Evolutionary conservation across 2,329 filamentous ascomycete species (phyloP).

Genomic region (Fusarium musae): DNA sequence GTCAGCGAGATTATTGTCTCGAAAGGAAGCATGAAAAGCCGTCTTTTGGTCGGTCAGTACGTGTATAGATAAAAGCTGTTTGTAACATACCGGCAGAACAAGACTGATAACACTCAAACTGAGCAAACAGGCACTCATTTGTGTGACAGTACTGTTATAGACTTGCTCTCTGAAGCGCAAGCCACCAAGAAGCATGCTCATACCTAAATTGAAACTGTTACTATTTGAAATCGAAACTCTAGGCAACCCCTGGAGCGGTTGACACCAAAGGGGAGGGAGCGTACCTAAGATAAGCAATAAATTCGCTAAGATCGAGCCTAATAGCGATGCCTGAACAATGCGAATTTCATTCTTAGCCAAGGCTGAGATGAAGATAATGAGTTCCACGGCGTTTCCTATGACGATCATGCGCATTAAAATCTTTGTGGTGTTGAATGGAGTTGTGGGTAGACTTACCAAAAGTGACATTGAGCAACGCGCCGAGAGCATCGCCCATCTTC

Average conservation of each 20-base stretch:
- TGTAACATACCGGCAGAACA: slow-evolving; percentile 74
- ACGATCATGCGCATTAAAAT: neutral
- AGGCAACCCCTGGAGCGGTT: neutral
- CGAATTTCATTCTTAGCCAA: slow-evolving; percentile 73
- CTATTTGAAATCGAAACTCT: neutral
- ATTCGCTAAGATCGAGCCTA: slow-evolving; percentile 91
- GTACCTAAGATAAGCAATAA: slow-evolving; percentile 86
- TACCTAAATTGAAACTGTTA: slow-evolving; percentile 79
- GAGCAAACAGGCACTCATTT: slow-evolving; percentile 94
- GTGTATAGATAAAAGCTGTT: slow-evolving; percentile 46
- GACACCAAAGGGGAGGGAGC: neutral
- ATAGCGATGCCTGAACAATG: slow-evolving; percentile 89
- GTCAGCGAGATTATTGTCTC: slow-evolving; percentile 70
- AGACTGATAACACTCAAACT: slow-evolving; percentile 92
- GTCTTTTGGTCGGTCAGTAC: slow-evolving; percentile 63
- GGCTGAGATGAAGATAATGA: slow-evolving; percentile 72
- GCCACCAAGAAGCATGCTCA: slow-evolving; percentile 89
- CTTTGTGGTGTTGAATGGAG: neutral
- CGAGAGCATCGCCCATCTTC: slow-evolving; percentile 77
- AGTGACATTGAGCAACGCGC: slow-evolving; percentile 79
- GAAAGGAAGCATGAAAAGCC: slow-evolving; percentile 91
- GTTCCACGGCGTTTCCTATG: slow-evolving; percentile 70
- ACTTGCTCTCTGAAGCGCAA: slow-evolving; percentile 91
- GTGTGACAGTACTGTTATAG: slow-evolving; percentile 94
- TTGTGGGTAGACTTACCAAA: slow-evolving; percentile 65